Percentiles rank a stretch among this genome's conserved stretches.
Evolutionary conservation across 345 rosid genomes (phyloP).

Genomic region (Arabidopsis suecica): DNA sequence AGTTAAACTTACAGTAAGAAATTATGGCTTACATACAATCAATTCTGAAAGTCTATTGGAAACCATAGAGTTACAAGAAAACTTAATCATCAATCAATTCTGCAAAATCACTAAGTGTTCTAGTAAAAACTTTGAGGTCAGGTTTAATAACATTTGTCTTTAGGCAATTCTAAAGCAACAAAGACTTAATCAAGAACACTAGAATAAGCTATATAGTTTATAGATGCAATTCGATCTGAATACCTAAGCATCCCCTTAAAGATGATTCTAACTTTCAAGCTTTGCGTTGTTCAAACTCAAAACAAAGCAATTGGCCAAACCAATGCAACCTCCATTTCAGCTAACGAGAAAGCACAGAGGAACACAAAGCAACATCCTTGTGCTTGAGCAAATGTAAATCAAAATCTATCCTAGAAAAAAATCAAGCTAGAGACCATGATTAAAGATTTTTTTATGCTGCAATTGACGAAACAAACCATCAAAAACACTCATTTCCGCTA

Average conservation of each 20-base stretch:
- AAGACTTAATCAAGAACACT: slow-evolving; percentile 22
- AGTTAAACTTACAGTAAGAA: slow-evolving; percentile 26
- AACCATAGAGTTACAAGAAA: slow-evolving; percentile 33
- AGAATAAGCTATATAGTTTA: neutral
- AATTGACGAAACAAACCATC: neutral
- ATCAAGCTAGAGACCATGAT: slow-evolving; percentile 9
- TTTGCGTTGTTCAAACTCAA: neutral
- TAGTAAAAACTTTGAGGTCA: neutral
- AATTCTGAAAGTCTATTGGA: slow-evolving; percentile 5
- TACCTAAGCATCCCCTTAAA: slow-evolving; percentile 7
- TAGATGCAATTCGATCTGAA: slow-evolving; percentile 9
- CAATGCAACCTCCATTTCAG: slow-evolving; percentile 17
- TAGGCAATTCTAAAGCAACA: slow-evolving; percentile 24
- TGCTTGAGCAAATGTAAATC: slow-evolving; percentile 12
- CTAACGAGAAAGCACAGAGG: slow-evolving; percentile 23
- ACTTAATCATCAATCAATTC: slow-evolving; percentile 6
- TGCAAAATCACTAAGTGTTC: neutral
- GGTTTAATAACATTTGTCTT: neutral
- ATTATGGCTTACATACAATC: slow-evolving; percentile 23
- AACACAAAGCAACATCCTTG: slow-evolving; percentile 26
- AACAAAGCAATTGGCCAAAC: neutral
- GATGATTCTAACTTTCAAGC: neutral
- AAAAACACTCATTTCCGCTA: neutral
- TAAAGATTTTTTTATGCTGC: slow-evolving; percentile 14
- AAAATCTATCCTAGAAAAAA: slow-evolving; percentile 6